Percentiles rank a stretch among this genome's conserved stretches.
Evolutionary conservation across 140 eudicot species (phyloP).

Genomic region (Flaveria floridana): DNA sequence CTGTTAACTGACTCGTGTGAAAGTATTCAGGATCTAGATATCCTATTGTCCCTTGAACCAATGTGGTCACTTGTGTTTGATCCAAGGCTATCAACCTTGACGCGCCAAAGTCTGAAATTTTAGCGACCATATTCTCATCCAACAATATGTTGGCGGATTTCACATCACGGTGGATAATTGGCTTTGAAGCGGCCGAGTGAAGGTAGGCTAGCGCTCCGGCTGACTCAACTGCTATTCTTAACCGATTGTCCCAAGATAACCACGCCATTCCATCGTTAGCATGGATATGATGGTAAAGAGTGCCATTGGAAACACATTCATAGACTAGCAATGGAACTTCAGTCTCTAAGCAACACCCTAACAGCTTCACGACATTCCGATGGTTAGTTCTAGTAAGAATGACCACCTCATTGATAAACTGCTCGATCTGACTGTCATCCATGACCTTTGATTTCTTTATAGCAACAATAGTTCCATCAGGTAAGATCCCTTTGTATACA

Average conservation of each 20-base stretch:
- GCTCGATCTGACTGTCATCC: conserved; percentile 34
- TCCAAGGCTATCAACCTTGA: conserved; percentile 27
- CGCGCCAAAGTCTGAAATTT: conserved; percentile 31
- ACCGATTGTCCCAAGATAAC: conserved; percentile 17
- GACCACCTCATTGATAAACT: conserved; percentile 12
- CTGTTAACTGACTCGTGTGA: neutral
- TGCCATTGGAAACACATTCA: conserved; percentile 32
- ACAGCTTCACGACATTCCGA: neutral
- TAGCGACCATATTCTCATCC: conserved; percentile 15
- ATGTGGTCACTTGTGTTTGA: conserved; percentile 30
- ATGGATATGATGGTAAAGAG: conserved; percentile 30
- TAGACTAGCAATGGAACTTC: conserved; percentile 33
- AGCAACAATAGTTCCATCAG: conserved; percentile 23
- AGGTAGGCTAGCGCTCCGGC: conserved; percentile 30
- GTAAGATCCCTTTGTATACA: conserved; percentile 30
- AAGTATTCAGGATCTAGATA: conserved; percentile 31
- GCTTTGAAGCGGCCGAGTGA: conserved; percentile 31
- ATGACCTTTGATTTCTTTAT: conserved; percentile 30
- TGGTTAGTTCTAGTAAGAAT: neutral
- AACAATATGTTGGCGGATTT: conserved; percentile 30
- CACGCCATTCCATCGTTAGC: conserved; percentile 4
- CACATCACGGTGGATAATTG: conserved; percentile 30
- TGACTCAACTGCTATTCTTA: conserved; percentile 28
- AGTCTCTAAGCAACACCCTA: neutral
- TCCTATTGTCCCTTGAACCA: conserved; percentile 33